These are phyloP conservation scores for Salvia hispanica DNA, from an alignment of 257 asterid genomes.

Conservation along the genomic window DNA sequence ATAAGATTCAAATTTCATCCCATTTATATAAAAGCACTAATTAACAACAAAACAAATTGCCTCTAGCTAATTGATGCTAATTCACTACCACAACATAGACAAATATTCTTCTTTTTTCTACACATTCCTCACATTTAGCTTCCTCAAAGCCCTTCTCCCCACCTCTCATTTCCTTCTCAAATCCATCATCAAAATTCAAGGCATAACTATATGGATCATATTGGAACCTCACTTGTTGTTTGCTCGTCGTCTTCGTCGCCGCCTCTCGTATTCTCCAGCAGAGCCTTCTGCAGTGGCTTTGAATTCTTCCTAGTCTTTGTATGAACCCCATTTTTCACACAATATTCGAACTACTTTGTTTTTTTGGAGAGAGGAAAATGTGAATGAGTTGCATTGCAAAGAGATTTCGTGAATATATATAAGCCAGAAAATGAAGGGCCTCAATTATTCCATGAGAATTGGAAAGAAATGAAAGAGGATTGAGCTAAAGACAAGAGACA, in stretches of 20 bases:
- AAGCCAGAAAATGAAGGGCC: slow-evolving; percentile 2
- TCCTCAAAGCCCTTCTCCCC: slow-evolving; percentile 13
- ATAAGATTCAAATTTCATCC: no score
- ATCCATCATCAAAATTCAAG: slow-evolving; percentile 68
- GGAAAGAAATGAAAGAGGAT: not conserved
- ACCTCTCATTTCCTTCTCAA: slow-evolving; percentile 21
- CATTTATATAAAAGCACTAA: no score
- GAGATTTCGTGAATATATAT: not conserved
- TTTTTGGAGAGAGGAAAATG: no score
- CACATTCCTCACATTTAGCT: not conserved
- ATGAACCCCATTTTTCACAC: slow-evolving; percentile 35
- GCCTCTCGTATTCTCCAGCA: slow-evolving; percentile 53
- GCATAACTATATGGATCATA: slow-evolving; percentile 76
- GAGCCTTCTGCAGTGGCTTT: slow-evolving; percentile 44
- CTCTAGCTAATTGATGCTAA: not conserved
- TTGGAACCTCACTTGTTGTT: slow-evolving; percentile 45
- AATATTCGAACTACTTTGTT: no score
- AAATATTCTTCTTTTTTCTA: slow-evolving; percentile 30
- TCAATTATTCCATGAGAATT: slow-evolving; percentile 17
- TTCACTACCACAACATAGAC: slow-evolving; percentile 50
- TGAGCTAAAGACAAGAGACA: slow-evolving; percentile 25
- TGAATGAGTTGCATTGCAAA: not conserved
- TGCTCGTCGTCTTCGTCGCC: slow-evolving; percentile 38
- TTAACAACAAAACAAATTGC: no score
- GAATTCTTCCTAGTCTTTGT: slow-evolving; percentile 40